Evolutionary conservation across 116 monocot genomes (phyloP), one percentile per base, ranked within the genome.

Genomic region (Iris pallida): DNA sequence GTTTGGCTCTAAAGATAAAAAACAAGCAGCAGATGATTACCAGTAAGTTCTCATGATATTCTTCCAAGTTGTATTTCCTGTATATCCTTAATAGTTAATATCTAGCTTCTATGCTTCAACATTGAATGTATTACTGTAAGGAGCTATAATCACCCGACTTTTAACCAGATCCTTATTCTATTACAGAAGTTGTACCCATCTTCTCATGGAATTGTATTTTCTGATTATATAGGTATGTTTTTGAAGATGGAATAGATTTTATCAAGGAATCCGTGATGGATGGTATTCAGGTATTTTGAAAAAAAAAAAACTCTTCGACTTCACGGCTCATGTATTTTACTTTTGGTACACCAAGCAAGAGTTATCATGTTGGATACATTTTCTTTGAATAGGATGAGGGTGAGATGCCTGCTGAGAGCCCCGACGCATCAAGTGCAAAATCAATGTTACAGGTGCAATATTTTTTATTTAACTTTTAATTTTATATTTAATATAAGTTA

Each of bases 231-330:
- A 98, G 98, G 75, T 98, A 80, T 82, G 98, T 98, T 14, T 98
- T 98, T 77, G 98, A 98, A 74, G 90, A 98, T 82, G 81, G 80
- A 10, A 80, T 98, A 68, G 84, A 93, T 57, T 98, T 98, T 75
- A 89, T 98, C 57, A 92, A 83, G 78, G 87, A 79, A 61, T 83
- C 85, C 19, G 88, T 93, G 16, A 88, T 98, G 78, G 98, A 86
- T 72, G 93, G 90, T 18, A 74, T 56, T 7, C 68, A 92, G 82
- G 92, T 66, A 84, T 55, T 76, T 67, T 3, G 51, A 55, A 19
- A 55, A 30, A 55, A 0, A 61, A 67, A 53, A 42, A 20, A 66
- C 30, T 66, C 20, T 69, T 56, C 42, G 4, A 7, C 17, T 55
- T 64, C 51, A 57, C 12, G 9, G 4, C 4, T 57, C 16, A 19